A percentile compares a stretch with the other conserved stretches of the same genome.
Evolutionary conservation across 345 rosid species (phyloP).

Genomic region (Melaleuca alternifolia): DNA sequence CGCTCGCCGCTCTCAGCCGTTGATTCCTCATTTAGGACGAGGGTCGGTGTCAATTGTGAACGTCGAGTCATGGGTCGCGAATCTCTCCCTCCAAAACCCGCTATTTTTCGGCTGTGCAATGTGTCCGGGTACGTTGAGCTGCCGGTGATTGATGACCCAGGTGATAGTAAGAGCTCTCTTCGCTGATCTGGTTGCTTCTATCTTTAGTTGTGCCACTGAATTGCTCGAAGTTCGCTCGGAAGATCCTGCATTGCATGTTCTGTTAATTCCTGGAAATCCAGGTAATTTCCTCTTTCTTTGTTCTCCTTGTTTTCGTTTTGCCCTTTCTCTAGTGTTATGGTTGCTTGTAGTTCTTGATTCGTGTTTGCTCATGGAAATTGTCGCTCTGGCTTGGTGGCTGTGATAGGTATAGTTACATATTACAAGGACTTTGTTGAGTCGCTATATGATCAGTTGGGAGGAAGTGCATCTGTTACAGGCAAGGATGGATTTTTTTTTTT

Average conservation of each 20-base stretch:
- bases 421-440: conserved; percentile 80
- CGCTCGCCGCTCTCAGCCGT: background rate
- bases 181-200: background rate
- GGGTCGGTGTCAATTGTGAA: background rate
- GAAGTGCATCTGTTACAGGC: conserved; percentile 53
- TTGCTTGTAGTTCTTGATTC: background rate
- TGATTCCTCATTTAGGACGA: conserved; percentile 4
- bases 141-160: background rate
- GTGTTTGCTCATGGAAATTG: background rate
- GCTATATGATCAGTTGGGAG: conserved; percentile 48
- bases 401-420: conserved; percentile 54
- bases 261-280: conserved; percentile 85
- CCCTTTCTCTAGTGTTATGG: background rate
- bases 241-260: conserved; percentile 44
- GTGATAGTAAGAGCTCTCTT: background rate
- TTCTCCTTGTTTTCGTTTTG: background rate
- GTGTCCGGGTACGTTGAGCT: conserved; percentile 42
- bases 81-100: conserved; percentile 16
- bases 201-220: conserved; percentile 50
- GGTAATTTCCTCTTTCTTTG: conserved; percentile 17
- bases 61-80: conserved; percentile 28
- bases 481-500: background rate
- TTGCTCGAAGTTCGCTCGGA: conserved; percentile 58
- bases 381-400: background rate
- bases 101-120: conserved; percentile 39